Evolutionary conservation across 2,329 filamentous ascomycete genomes (phyloP), one percentile per base, ranked within the genome.

Genomic region (Hypoxylon sp.): DNA sequence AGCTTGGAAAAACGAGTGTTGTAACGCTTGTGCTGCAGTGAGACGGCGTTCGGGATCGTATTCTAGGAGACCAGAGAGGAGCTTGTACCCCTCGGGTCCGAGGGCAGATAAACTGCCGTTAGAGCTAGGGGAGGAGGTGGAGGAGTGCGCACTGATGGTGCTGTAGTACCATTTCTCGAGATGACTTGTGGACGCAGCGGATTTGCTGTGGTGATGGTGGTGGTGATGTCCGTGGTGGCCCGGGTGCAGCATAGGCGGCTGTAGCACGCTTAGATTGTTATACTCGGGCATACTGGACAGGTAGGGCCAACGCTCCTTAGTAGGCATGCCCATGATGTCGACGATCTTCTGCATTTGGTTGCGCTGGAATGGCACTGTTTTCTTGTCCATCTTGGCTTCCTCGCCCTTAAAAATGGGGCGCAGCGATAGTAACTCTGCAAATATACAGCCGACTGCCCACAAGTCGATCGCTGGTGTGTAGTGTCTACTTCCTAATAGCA

Each of bases 301-400:
- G 28, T 95, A 85, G 0, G 94, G 93, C 96, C 96, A 99, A 25
- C 90, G 88, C 53, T 97, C 93, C 75, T 95, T 95, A 5, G 88
- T 93, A 0, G 96, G 96, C 71, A 97, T 83, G 30, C 96, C 96
- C 83, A 99, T 91, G 69, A 99, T 94, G 77, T 99, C 96, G 38
- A 97, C 93, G 74, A 99, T 99, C 81, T 97, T 98, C 77, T 96
- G 93, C 95, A 99, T 98, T 82, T 99, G 96, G 75, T 98, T 98
- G 13, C 94, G 89, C 80, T 99, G 96, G 74, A 99, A 99, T 0
- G 96, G 96, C 0, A 98, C 94, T 0, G 93, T 96, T 82, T 98
- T 98, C 81, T 99, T 99, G 80, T 99, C 96, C 92, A 98, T 98
- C 82, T 99, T 99, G 14, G 96, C 96, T 80, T 99, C 96, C 77